Evolutionary conservation across 495 filamentous ascomycete species (phyloP), one percentile per base, ranked within the genome.

Genomic region (Aspergillus cristatus): DNA sequence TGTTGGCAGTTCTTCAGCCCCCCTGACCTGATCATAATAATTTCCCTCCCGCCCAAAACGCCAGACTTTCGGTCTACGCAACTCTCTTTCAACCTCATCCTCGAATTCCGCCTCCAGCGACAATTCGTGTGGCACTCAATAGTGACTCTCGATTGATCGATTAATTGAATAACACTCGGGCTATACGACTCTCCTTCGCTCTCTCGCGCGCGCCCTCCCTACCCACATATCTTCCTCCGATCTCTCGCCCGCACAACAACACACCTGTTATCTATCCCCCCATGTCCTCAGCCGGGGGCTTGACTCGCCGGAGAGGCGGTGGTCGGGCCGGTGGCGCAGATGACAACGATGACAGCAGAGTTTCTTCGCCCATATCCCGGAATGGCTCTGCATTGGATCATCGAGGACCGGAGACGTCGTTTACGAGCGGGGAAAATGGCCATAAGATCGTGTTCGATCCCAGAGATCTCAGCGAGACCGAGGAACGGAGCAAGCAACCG

Each of bases 371-470:
- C 28, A 67, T 72, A 25, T 75, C 78, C 29, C 77, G 72, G 52
- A 67, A 71, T 38, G 63, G 60, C 38, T 67, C 75, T 28, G 68
- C 72, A 32, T 68, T 74, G 56, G 82, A 87, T 54, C 69, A 67
- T 46, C 68, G 74, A 51, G 70, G 68, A 18, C 83, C 87, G 52
- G 91, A 95, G 60, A 94, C 89, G 14, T 86, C 82, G 34, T 97
- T 93, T 70, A 86, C 88, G 57, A 86, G 72, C 58, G 76, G 82
- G 51, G 90, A 94, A 67, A 96, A 95, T 71, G 91, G 91, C 41
- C 93, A 97, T 66, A 95, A 93, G 71, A 96, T 98, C 63, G 93
- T 87, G 20, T 98, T 89, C 60, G 91, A 98, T 62, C 91, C 91
- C 34, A 74, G 86, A 58, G 91, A 98, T 63, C 90, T 98, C 57